Evolutionary conservation across 2,329 filamentous ascomycete species (phyloP), one percentile per base, ranked within the genome.

Genomic region (Cadophora luteo-olivacea): DNA sequence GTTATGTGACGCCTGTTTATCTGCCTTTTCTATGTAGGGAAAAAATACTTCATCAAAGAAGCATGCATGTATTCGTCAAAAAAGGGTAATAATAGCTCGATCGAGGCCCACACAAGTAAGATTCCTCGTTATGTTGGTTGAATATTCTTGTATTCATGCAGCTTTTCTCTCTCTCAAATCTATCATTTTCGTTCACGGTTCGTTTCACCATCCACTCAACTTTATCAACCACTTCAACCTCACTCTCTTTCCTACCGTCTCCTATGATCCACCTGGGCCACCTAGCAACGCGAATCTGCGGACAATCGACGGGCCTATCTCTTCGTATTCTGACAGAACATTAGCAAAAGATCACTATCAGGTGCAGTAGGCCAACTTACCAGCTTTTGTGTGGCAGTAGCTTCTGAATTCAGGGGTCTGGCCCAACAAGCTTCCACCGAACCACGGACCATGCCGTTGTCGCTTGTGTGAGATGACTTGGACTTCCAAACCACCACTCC

Each of bases 361-460:
- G 33, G n/a, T 24, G 7, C 1, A 22, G 22, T 41, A n/a, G 19
- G 2, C 9, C 49, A 22, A 68, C 68, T 69, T 69, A 79, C 77
- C 69, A 54, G 89, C 89, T 85, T 96, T 96, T 67, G 92, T 99
- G 82, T 99, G 97, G 84, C 96, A 99, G 84, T 98, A 99, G 78
- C 94, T 97, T 80, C 93, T 89, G 86, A 99, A 99, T 82, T 99
- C 97, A 4, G 97, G 95, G 7, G 96, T 99, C 84, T 98, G 95
- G 66, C 95, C 97, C 70, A 99, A 85, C 82, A 99, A 85, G 83
- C 93, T 97, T 75, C 96, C 96, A 80, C 96, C 96, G 79, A 99
- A 99, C 96, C 96, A 99, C 38, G 96, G 96, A 22, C 96, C 96
- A 80, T 99, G 95, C 78, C 95, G 87, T 86, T 99, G 96, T 80